Evolutionary conservation across 208 protist genomes (phyloP), one percentile per base, ranked within the genome.

Genomic region (Angomonas deanei): DNA sequence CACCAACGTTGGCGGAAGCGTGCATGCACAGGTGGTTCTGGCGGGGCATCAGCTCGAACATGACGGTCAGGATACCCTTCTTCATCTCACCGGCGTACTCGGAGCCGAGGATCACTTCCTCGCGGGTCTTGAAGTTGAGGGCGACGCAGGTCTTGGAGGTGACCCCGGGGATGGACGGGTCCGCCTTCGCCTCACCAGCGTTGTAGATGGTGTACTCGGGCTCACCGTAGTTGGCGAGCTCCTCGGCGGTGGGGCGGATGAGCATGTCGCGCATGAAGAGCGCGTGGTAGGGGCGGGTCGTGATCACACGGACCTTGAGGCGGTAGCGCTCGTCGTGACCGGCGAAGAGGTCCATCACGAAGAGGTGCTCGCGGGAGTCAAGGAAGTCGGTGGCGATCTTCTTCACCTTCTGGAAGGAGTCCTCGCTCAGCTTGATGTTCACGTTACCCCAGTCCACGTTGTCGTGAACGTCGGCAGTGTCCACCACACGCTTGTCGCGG

Each of bases 81-180:
- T 99, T 98, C 97, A 98, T 98, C 76, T 99, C 96, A 53, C 97
- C 97, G 4, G 96, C 92, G 71, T 98, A 98, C 78, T 98, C 83
- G 21, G 96, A 97, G 61, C 97, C 97, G 8, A 97, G 78, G 63
- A 98, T 98, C 36, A 98, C 91, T 79, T 97, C 82, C 73, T 97
- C 91, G 47, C 72, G 60, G 15, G 74, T 73, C 61, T 79, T 76
- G 73, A 97, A 97, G 73, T 87, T 91, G 31, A 98, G n/a, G n/a
- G n/a, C n/a, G n/a, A n/a, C n/a, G n/a, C n/a, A n/a, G n/a, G n/a
- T n/a, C n/a, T n/a, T n/a, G 68, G 24, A 75, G 60, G 34, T 97
- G 93, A 82, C 48, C 93, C 94, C 46, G 36, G 91, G 72, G 1
- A 93, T 88, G 39, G 82, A 92, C 57, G 80, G 71, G 76, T 97